phyloP scores from a whole-genome alignment of 441 rosid species.

The Bocquillonia castaneifolia region DNA sequence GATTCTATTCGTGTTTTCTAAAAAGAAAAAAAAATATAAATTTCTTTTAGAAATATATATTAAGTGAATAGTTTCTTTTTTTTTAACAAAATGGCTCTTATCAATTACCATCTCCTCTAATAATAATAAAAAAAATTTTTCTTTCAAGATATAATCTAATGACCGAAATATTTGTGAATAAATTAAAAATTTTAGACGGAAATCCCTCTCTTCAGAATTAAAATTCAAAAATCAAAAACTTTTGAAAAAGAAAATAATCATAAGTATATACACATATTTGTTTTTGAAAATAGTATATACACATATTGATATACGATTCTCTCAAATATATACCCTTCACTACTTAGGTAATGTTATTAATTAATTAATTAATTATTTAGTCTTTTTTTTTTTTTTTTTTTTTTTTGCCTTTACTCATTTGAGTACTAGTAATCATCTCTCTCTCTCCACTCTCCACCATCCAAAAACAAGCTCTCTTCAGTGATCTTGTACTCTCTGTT shows the following conservation, averaged over 20 bases:
- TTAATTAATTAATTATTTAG: neutral
- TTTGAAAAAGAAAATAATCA: too few species aligned
- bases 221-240: too few species aligned
- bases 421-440: neutral
- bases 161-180: too few species aligned
- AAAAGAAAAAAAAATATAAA: neutral
- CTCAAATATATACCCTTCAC: neutral
- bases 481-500: constrained; percentile 37
- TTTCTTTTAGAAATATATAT: too few species aligned
- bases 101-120: too few species aligned
- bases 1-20: neutral
- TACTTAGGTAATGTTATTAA: constrained; percentile 4
- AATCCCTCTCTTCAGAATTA: too few species aligned
- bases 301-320: neutral
- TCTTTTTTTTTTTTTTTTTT: neutral
- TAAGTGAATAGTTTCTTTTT: too few species aligned
- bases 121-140: too few species aligned
- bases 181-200: too few species aligned
- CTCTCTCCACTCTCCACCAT: constrained; percentile 34
- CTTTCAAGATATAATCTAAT: too few species aligned
- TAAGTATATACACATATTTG: too few species aligned
- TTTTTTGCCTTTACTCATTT: constrained; percentile 7
- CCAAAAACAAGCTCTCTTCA: constrained; percentile 34
- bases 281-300: too few species aligned
- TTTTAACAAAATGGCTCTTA: neutral